Evolutionary conservation across 495 filamentous ascomycete species (phyloP).

Genomic region (Penicillium atrosanguineum): DNA sequence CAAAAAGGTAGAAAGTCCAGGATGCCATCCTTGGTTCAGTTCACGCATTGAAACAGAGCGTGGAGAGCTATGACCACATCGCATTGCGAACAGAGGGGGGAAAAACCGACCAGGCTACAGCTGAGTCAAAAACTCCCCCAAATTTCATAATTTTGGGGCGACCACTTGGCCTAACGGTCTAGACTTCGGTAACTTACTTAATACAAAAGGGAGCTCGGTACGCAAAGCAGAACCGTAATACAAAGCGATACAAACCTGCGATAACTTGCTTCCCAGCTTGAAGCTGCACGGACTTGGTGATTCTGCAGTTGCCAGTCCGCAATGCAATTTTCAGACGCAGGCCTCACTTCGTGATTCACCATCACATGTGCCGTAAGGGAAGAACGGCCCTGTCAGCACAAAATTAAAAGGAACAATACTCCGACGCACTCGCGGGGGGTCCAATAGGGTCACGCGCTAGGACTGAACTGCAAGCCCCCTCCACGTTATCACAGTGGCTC

Average conservation of each 20-base stretch:
- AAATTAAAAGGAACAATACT: constrained; percentile 7
- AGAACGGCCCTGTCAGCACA: neutral
- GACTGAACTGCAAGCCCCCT: constrained; percentile 23
- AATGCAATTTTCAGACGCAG: constrained; percentile 13
- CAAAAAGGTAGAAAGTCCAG: too few species aligned
- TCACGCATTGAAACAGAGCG: constrained; percentile 2
- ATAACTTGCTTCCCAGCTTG: neutral
- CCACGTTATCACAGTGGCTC: constrained; percentile 9
- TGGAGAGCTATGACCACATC: neutral
- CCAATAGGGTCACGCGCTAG: constrained; percentile 12
- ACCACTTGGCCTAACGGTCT: constrained; percentile 2
- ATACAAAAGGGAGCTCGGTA: neutral
- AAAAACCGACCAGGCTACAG: neutral
- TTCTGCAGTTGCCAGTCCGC: constrained; percentile 25
- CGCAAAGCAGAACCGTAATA: neutral
- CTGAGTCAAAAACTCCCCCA: neutral
- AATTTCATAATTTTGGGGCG: neutral
- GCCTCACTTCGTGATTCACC: constrained; percentile 3
- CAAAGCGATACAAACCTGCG: constrained; percentile 6
- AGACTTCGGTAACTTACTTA: constrained; percentile 2
- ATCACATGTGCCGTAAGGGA: constrained; percentile 5
- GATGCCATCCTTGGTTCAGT: neutral
- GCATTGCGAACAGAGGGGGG: constrained; percentile 2
- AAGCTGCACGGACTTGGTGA: constrained; percentile 15
- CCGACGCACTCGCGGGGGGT: constrained; percentile 2